Conservation (phyloP, 2,329 filamentous ascomycete species). For the Tolypocladium guangdongense region DNA sequence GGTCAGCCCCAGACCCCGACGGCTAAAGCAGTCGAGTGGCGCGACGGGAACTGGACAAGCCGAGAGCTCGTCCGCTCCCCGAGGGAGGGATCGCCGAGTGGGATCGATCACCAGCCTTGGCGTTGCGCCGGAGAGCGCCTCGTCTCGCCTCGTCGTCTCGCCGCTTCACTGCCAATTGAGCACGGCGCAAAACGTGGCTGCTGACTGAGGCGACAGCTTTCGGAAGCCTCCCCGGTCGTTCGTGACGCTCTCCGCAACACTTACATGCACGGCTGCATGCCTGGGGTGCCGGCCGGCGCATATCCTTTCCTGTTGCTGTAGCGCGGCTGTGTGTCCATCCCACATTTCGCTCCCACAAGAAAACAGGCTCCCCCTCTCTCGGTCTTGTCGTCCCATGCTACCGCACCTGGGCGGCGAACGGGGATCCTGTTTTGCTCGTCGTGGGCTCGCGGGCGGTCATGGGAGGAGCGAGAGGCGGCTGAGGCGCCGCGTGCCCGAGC, state of each 20-base stretch:
- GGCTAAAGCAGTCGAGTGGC: neutral
- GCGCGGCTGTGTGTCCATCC: neutral
- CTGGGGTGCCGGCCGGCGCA: neutral
- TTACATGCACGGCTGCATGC: neutral
- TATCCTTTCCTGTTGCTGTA: neutral
- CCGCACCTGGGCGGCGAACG: no score
- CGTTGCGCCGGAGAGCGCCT: neutral
- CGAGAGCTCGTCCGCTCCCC: neutral
- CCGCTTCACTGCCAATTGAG: no score
- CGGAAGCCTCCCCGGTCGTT: neutral
- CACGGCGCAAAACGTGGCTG: neutral
- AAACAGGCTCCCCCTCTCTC: neutral
- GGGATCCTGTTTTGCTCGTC: neutral
- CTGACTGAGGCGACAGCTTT: neutral
- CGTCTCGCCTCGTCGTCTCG: neutral
- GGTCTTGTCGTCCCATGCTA: no score
- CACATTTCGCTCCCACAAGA: neutral
- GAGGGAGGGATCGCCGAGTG: neutral
- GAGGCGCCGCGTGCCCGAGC: neutral
- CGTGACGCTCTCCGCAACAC: neutral
- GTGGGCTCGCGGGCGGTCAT: neutral
- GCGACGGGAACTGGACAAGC: neutral
- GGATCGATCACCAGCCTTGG: neutral
- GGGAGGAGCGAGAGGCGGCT: neutral
- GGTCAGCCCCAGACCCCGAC: neutral